Percentiles rank a stretch among this genome's conserved stretches.
Evolutionary conservation across 306 rosid genomes (phyloP).

Genomic region (Leucaena leucocephala): DNA sequence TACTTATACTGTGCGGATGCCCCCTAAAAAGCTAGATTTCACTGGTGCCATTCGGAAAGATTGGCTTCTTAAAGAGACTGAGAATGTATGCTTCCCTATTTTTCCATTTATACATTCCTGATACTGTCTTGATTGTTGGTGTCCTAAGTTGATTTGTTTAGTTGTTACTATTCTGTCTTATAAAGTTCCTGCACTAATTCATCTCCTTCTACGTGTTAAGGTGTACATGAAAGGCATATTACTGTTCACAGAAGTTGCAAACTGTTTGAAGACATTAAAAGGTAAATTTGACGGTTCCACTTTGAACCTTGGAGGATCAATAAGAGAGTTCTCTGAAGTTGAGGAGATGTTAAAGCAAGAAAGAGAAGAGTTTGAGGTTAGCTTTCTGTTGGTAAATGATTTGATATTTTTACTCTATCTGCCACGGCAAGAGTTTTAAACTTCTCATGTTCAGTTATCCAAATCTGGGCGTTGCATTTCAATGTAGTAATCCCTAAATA

Average conservation of each 20-base stretch:
- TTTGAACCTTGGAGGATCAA: conserved; percentile 56
- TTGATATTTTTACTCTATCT: conserved; percentile 24
- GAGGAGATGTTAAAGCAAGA: conserved; percentile 79
- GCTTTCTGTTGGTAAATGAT: conserved; percentile 36
- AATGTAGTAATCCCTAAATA: conserved; percentile 5
- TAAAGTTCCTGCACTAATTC: conserved; percentile 17
- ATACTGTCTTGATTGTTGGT: conserved; percentile 29
- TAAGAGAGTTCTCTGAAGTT: conserved; percentile 57
- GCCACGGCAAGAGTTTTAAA: not conserved
- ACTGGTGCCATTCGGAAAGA: conserved; percentile 56
- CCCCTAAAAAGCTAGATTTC: conserved; percentile 75
- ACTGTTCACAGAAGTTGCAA: conserved; percentile 68
- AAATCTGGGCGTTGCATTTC: conserved; percentile 17
- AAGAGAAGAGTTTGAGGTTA: conserved; percentile 76
- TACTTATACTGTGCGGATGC: conserved; percentile 70
- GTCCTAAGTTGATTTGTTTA: conserved; percentile 11
- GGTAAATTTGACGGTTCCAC: conserved; percentile 52
- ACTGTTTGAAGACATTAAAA: conserved; percentile 60
- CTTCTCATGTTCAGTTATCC: not conserved
- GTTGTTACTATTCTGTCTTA: conserved; percentile 8
- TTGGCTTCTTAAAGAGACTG: conserved; percentile 61
- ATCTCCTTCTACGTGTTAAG: conserved; percentile 47
- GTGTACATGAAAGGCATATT: conserved; percentile 62
- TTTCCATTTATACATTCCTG: conserved; percentile 23
- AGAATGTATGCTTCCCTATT: conserved; percentile 59